A percentile compares a stretch with the other conserved stretches of the same genome.
Evolutionary conservation across 1,284 basidiomycete genomes (phyloP).

Genomic region (Apiotrichum siamense): DNA sequence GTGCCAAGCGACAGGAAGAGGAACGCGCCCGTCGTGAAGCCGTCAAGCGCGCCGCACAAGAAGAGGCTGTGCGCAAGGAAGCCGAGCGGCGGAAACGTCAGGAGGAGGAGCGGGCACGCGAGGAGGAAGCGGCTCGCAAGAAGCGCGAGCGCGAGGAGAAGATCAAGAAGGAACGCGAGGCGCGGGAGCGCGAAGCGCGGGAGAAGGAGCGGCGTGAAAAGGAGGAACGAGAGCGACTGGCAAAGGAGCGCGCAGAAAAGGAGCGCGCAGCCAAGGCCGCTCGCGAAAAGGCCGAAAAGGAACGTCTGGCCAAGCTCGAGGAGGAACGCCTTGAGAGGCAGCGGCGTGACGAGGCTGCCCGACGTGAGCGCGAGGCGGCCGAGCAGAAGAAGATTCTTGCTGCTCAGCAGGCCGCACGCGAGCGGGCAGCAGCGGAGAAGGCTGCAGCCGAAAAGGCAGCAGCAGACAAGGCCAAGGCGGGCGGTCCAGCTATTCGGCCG

Average conservation of each 20-base stretch:
- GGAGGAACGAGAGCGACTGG: constrained; percentile 61
- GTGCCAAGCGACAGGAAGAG: constrained; percentile 65
- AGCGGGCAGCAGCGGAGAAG: constrained; percentile 33
- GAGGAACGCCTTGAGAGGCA: constrained; percentile 33
- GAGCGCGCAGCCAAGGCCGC: constrained; percentile 35
- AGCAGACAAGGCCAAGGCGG: constrained; percentile 16
- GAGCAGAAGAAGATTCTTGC: constrained; percentile 38
- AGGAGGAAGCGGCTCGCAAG: constrained; percentile 54
- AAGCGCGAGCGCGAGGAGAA: constrained; percentile 64
- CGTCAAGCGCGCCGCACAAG: constrained; percentile 66
- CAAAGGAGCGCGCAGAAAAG: constrained; percentile 62
- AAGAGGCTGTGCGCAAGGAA: constrained; percentile 58
- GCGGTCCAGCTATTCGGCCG: constrained; percentile 11
- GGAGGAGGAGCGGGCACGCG: constrained; percentile 50
- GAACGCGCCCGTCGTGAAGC: constrained; percentile 66
- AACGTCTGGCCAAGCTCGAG: constrained; percentile 34
- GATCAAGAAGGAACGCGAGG: constrained; percentile 52
- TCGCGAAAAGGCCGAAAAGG: constrained; percentile 37
- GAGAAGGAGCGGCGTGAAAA: constrained; percentile 52
- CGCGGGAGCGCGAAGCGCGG: constrained; percentile 47
- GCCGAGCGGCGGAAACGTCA: constrained; percentile 51
- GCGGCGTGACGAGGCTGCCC: constrained; percentile 34
- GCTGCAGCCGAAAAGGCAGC: constrained; percentile 31
- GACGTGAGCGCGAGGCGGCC: constrained; percentile 36
- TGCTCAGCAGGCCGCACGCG: constrained; percentile 38